A percentile compares a stretch with the other conserved stretches of the same genome.
Evolutionary conservation across 2,329 filamentous ascomycete genomes (phyloP).

Genomic region (Trichoderma gracile): DNA sequence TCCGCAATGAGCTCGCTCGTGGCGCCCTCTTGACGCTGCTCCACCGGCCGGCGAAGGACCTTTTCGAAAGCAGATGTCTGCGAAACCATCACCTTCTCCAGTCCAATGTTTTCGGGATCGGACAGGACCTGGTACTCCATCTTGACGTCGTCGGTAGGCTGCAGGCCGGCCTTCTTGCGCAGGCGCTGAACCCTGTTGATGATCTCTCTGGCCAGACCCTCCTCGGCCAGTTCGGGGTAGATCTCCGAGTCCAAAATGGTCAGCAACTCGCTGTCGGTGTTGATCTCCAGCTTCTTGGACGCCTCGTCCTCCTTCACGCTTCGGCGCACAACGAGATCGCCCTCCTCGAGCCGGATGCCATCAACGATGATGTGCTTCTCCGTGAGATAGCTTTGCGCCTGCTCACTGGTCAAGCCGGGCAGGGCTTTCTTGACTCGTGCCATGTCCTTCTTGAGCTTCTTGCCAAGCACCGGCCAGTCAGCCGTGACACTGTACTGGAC

Average conservation of each 20-base stretch:
- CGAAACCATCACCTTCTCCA: constrained; percentile 68
- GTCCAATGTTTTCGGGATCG: constrained; percentile 74
- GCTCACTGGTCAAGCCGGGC: constrained; percentile 72
- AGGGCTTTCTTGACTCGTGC: constrained; percentile 88
- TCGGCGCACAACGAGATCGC: constrained; percentile 76
- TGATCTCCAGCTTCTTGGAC: constrained; percentile 77
- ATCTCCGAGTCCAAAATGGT: constrained; percentile 83
- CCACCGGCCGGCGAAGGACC: constrained; percentile 73
- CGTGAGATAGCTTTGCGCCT: constrained; percentile 76
- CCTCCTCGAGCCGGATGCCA: constrained; percentile 78
- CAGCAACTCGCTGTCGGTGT: constrained; percentile 86
- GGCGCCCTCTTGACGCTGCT: constrained; percentile 42
- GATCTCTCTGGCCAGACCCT: constrained; percentile 88
- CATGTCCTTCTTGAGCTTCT: constrained; percentile 96
- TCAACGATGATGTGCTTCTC: constrained; percentile 78
- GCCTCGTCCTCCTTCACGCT: constrained; percentile 71
- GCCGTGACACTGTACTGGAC: constrained; percentile 88
- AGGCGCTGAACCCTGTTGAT: constrained; percentile 90
- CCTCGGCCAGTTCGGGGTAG: constrained; percentile 82
- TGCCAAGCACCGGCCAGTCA: constrained; percentile 92
- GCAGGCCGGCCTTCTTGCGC: constrained; percentile 88
- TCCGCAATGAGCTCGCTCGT: constrained; percentile 62
- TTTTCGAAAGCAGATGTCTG: constrained; percentile 73
- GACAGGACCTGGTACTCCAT: constrained; percentile 87
- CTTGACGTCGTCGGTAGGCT: constrained; percentile 89